Evolutionary conservation across 2,329 filamentous ascomycete species (phyloP).

Genomic region (Ascochyta koolunga): DNA sequence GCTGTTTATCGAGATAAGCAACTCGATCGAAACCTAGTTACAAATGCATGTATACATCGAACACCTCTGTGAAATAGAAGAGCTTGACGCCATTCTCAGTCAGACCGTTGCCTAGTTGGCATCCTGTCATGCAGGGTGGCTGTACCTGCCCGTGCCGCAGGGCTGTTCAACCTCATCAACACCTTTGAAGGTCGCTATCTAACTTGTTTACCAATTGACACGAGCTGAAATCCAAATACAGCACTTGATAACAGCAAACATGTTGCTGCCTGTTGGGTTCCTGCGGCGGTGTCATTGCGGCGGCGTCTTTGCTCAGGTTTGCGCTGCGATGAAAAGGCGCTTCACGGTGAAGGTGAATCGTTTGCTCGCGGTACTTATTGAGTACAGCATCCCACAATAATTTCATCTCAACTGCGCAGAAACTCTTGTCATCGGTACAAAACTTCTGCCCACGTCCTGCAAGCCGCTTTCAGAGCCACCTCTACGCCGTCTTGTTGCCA

Average conservation of each 20-base stretch:
- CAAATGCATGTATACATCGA: too few species aligned
- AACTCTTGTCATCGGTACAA: not conserved
- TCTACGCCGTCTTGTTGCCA: not conserved
- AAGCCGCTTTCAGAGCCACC: not conserved
- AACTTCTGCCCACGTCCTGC: not conserved
- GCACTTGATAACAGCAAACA: not conserved
- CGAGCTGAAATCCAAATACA: not conserved
- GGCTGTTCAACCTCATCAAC: slow-evolving; percentile 1
- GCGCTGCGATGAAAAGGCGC: not conserved
- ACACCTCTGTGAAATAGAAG: not conserved
- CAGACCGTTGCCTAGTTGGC: not conserved
- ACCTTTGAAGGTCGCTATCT: not conserved
- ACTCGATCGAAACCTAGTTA: too few species aligned
- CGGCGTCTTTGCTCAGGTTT: not conserved
- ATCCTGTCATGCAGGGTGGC: not conserved
- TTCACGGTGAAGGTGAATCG: slow-evolving; percentile 5
- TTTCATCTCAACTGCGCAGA: not conserved
- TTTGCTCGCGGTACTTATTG: slow-evolving; percentile 4
- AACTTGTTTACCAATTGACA: not conserved
- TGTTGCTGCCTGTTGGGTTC: not conserved
- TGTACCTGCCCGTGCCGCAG: slow-evolving; percentile 9
- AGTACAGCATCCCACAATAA: not conserved
- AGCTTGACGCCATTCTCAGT: not conserved
- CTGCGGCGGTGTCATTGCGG: not conserved
- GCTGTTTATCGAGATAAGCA: too few species aligned